These are phyloP conservation scores for Petrea volubilis DNA, from an alignment of 257 asterid species.

Conservation along the genomic window DNA sequence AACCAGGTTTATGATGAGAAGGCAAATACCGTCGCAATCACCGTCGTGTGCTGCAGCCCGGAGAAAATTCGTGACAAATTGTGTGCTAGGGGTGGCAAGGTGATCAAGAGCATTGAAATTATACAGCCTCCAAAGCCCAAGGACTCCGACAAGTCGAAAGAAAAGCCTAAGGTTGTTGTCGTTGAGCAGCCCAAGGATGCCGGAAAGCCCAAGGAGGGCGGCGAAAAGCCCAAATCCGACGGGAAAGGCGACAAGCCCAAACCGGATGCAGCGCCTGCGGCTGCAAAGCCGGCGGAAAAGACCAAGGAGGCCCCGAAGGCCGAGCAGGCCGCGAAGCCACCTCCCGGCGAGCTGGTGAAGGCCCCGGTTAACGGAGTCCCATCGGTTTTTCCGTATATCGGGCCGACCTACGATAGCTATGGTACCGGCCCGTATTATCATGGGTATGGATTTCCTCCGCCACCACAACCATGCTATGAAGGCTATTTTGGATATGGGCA, in stretches of 20 bases:
- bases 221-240: conserved; percentile 21
- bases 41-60: conserved; percentile 80
- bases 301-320: conserved; percentile 42
- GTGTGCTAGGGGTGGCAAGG: conserved; percentile 52
- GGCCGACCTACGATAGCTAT: conserved; percentile 41
- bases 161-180: conserved; percentile 19
- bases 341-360: conserved; percentile 21
- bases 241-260: conserved; percentile 32
- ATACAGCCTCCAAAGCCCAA: conserved; percentile 30
- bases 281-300: conserved; percentile 31
- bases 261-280: neutral
- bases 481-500: conserved; percentile 29
- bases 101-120: conserved; percentile 66
- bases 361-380: conserved; percentile 39
- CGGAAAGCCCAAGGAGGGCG: conserved; percentile 37
- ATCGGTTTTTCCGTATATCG: conserved; percentile 36
- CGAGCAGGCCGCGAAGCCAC: conserved; percentile 28
- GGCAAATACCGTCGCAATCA: conserved; percentile 54
- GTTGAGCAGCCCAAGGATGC: conserved; percentile 42
- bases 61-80: conserved; percentile 78
- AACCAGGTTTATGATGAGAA: conserved; percentile 76
- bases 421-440: conserved; percentile 53
- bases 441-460: conserved; percentile 44
- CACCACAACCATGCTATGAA: conserved; percentile 44
- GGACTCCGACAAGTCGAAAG: conserved; percentile 15